Evolutionary conservation across 2,329 filamentous ascomycete genomes (phyloP).

Genomic region (Botrytis tulipae): DNA sequence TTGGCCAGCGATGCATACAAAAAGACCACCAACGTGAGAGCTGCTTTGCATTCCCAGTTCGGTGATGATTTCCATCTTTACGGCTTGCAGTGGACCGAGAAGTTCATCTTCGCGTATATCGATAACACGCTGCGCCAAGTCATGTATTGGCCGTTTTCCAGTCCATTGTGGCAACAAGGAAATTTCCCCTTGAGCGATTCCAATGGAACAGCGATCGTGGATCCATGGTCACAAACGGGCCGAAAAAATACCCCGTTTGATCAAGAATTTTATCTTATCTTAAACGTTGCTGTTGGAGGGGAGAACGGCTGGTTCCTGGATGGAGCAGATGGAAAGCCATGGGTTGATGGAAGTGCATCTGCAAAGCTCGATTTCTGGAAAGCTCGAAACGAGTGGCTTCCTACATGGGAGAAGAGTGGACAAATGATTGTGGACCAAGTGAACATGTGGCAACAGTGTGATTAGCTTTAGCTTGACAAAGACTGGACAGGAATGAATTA

Average conservation of each 20-base stretch:
- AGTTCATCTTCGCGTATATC: slow-evolving; percentile 85
- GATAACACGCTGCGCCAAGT: slow-evolving; percentile 78
- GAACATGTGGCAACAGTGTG: slow-evolving; percentile 68
- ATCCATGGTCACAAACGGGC: slow-evolving; percentile 64
- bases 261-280: slow-evolving; percentile 70
- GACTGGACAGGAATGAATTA: not conserved
- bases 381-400: slow-evolving; percentile 60
- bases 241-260: slow-evolving; percentile 69
- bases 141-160: slow-evolving; percentile 72
- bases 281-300: slow-evolving; percentile 73
- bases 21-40: slow-evolving; percentile 75
- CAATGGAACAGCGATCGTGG: slow-evolving; percentile 63
- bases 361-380: slow-evolving; percentile 78
- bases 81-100: slow-evolving; percentile 84
- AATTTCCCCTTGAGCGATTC: slow-evolving; percentile 60
- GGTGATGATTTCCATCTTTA: slow-evolving; percentile 69
- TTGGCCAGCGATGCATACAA: slow-evolving; percentile 73
- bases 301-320: slow-evolving; percentile 86
- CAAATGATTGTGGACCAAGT: slow-evolving; percentile 69
- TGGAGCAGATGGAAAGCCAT: slow-evolving; percentile 69
- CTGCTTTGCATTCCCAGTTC: slow-evolving; percentile 74
- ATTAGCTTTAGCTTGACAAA: slow-evolving; percentile 43
- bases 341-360: slow-evolving; percentile 66
- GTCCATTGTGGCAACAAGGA: slow-evolving; percentile 66
- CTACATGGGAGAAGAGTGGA: slow-evolving; percentile 65